A percentile compares a stretch with the other conserved stretches of the same genome.
phyloP scores from a whole-genome alignment of 768 basidiomycete species.

The Peribolospora kevripleyi region DNA sequence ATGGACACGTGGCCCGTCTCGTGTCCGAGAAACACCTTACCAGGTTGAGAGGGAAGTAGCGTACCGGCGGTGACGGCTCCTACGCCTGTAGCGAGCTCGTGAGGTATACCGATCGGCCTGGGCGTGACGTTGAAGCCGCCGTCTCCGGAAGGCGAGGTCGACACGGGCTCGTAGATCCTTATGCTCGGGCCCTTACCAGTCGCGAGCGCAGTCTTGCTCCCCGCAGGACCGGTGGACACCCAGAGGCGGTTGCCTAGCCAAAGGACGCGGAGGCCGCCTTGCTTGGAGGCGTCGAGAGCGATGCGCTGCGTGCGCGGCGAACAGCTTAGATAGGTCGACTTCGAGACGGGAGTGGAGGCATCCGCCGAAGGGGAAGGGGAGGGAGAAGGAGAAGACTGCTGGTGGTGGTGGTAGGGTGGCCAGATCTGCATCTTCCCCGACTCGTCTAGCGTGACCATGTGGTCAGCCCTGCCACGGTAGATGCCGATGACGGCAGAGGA shows the following conservation, averaged over 20 bases:
- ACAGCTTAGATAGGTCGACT: background rate
- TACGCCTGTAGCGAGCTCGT: slow-evolving; percentile 38
- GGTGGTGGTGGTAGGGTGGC: slow-evolving; percentile 3
- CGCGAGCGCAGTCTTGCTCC: slow-evolving; percentile 15
- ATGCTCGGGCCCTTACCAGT: slow-evolving; percentile 26
- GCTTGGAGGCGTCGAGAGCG: slow-evolving; percentile 7
- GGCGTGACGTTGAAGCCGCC: slow-evolving; percentile 5
- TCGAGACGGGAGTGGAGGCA: background rate
- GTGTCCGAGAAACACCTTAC: slow-evolving; percentile 58
- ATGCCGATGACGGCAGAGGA: slow-evolving; percentile 42
- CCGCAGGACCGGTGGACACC: slow-evolving; percentile 33
- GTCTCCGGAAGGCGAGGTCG: slow-evolving; percentile 15
- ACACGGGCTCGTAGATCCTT: slow-evolving; percentile 43
- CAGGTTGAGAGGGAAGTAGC: slow-evolving; percentile 40
- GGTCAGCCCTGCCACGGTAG: slow-evolving; percentile 36
- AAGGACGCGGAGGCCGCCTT: slow-evolving; percentile 41
- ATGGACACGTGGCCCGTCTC: slow-evolving; percentile 71
- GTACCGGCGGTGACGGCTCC: slow-evolving; percentile 67
- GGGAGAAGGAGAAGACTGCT: background rate
- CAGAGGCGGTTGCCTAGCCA: slow-evolving; percentile 47
- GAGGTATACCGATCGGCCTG: slow-evolving; percentile 26
- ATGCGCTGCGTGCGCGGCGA: background rate
- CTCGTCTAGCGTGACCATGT: slow-evolving; percentile 66
- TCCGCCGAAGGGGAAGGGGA: background rate
- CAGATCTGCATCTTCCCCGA: slow-evolving; percentile 60